Conservation (phyloP, 2,329 filamentous ascomycete genomes). For the Alternaria metachromatica region DNA sequence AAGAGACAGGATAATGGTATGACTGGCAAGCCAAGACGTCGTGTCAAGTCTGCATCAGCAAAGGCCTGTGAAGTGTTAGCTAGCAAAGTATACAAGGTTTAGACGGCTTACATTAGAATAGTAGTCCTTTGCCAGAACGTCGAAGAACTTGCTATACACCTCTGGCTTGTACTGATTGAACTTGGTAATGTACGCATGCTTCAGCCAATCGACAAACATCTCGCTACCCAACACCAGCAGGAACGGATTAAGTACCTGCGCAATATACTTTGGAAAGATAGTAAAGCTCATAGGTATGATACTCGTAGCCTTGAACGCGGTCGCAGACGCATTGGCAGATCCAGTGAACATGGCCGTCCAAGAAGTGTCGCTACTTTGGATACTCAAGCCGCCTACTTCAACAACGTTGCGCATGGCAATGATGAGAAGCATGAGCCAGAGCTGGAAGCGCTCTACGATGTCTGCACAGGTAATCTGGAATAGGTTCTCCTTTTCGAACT, state of each 20-base stretch:
- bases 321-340: conserved; percentile 54
- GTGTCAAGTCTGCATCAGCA: conserved; percentile 85
- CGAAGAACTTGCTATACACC: conserved; percentile 88
- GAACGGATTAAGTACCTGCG: conserved; percentile 90
- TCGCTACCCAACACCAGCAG: conserved; percentile 93
- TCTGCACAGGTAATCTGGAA: conserved; percentile 97
- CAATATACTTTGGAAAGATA: conserved; percentile 83
- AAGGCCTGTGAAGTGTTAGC: conserved; percentile 69
- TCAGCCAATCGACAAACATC: conserved; percentile 95
- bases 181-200: conserved; percentile 97
- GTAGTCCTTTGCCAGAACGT: conserved; percentile 96
- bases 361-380: conserved; percentile 42
- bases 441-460: conserved; percentile 93
- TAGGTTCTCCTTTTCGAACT: conserved; percentile 95
- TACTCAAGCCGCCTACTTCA: conserved; percentile 85
- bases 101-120: conserved; percentile 77
- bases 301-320: conserved; percentile 68
- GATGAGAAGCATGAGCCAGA: conserved; percentile 97
- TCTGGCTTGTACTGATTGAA: conserved; percentile 96
- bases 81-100: not conserved
- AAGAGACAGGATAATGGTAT: conserved; percentile 94
- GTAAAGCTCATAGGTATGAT: conserved; percentile 92
- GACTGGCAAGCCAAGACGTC: conserved; percentile 86
- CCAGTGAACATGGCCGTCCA: conserved; percentile 40
- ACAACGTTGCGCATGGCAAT: conserved; percentile 96